These are phyloP conservation scores for Cryphonectria nitschkei DNA, from an alignment of 2,329 filamentous ascomycete species.

Conservation along the genomic window DNA sequence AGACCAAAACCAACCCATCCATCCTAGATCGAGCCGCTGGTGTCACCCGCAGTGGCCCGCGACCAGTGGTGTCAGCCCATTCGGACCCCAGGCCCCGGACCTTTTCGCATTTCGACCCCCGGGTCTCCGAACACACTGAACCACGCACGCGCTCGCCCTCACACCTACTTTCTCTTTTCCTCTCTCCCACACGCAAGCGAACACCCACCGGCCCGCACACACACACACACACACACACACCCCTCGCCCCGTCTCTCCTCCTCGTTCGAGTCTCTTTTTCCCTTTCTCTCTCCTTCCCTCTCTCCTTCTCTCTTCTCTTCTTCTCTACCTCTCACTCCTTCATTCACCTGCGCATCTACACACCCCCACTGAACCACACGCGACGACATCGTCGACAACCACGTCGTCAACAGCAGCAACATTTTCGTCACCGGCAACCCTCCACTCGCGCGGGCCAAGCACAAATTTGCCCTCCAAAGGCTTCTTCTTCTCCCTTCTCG, in stretches of 20 bases:
- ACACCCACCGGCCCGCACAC: not conserved
- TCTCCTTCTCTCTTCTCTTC: not conserved
- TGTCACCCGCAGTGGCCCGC: slow-evolving; percentile 15
- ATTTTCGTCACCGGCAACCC: not conserved
- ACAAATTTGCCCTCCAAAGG: not conserved
- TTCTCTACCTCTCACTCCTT: not conserved
- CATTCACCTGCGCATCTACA: not conserved
- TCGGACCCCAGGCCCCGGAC: slow-evolving; percentile 23
- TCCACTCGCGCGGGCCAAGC: no score
- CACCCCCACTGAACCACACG: no score
- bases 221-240: not conserved
- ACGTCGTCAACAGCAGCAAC: not conserved
- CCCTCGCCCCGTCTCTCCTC: no score
- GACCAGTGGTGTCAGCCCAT: slow-evolving; percentile 15
- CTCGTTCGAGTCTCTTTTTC: not conserved
- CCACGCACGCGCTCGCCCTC: not conserved
- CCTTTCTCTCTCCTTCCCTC: no score
- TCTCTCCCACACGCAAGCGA: not conserved
- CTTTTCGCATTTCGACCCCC: slow-evolving; percentile 21
- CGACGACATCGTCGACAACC: not conserved
- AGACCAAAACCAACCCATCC: not conserved
- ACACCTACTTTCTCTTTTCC: not conserved
- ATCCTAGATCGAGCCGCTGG: not conserved
- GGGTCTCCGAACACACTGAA: slow-evolving; percentile 24
- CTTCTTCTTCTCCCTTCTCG: not conserved